Evolutionary conservation across 2,329 filamentous ascomycete genomes (phyloP).

Genomic region (Pseudogymnoascus sp.): DNA sequence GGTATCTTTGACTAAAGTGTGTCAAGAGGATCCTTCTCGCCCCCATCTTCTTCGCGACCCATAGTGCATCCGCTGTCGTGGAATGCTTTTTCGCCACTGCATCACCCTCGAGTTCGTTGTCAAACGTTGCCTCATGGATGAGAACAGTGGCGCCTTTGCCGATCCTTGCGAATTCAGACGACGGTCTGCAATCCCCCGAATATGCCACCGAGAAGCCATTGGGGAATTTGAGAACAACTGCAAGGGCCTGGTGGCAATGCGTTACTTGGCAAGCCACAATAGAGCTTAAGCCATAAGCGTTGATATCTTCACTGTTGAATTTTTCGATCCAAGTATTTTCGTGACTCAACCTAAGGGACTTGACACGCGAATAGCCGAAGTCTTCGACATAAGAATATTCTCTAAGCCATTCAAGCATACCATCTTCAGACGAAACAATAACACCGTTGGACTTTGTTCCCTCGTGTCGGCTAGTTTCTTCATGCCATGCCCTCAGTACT

Average conservation of each 20-base stretch:
- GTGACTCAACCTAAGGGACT: constrained; percentile 20
- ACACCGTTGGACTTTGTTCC: constrained; percentile 36
- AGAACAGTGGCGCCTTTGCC: constrained; percentile 73
- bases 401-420: constrained; percentile 68
- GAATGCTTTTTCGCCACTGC: constrained; percentile 84
- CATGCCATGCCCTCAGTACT: constrained; percentile 75
- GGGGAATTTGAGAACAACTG: constrained; percentile 68
- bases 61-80: constrained; percentile 79
- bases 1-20: constrained; percentile 92
- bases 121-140: constrained; percentile 94
- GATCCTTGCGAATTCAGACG: constrained; percentile 57
- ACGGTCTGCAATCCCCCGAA: constrained; percentile 88
- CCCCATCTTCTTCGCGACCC: constrained; percentile 68
- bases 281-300: constrained; percentile 53
- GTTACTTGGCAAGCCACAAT: constrained; percentile 62
- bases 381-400: constrained; percentile 77
- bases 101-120: constrained; percentile 72
- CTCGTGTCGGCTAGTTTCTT: constrained; percentile 39
- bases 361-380: constrained; percentile 54
- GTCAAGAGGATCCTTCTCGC: constrained; percentile 78
- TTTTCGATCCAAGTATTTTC: constrained; percentile 23
- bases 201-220: constrained; percentile 82
- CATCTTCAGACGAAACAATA: constrained; percentile 59
- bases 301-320: constrained; percentile 35
- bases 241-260: constrained; percentile 76